Evolutionary conservation across 805 yeast genomes (phyloP).

Genomic region (Ascoidea rubescens): DNA sequence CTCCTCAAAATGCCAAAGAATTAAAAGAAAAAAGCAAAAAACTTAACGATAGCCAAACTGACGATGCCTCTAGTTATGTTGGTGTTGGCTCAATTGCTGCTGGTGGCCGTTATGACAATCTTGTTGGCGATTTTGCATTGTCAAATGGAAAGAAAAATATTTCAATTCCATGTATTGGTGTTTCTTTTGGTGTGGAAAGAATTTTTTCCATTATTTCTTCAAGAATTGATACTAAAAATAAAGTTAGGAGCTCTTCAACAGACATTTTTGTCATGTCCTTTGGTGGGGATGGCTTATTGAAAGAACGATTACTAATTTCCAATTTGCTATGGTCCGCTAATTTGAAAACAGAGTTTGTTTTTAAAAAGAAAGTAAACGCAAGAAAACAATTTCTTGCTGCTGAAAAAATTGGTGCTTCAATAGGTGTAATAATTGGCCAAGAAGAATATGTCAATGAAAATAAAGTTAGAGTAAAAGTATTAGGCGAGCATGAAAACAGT

Average conservation of each 20-base stretch:
- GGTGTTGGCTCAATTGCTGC: slow-evolving; percentile 99
- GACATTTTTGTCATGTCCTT: slow-evolving; percentile 96
- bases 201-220: slow-evolving; percentile 80
- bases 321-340: slow-evolving; percentile 79
- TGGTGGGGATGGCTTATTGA: slow-evolving; percentile 94
- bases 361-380: slow-evolving; percentile 86
- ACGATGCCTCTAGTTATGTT: slow-evolving; percentile 91
- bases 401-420: slow-evolving; percentile 80
- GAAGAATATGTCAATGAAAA: slow-evolving; percentile 75
- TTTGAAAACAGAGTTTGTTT: slow-evolving; percentile 81
- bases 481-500: slow-evolving; percentile 79
- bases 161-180: slow-evolving; percentile 93
- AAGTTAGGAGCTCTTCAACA: slow-evolving; percentile 70
- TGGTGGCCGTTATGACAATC: slow-evolving; percentile 95
- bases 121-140: slow-evolving; percentile 89
- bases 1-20: slow-evolving; percentile 69
- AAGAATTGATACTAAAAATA: slow-evolving; percentile 47
- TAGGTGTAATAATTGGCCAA: slow-evolving; percentile 90
- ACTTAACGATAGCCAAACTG: slow-evolving; percentile 34
- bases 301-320: slow-evolving; percentile 82
- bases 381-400: slow-evolving; percentile 98
- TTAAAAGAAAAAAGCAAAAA: slow-evolving; percentile 35
- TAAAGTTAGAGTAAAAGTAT: slow-evolving; percentile 68
- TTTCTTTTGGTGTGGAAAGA: slow-evolving; percentile 95
- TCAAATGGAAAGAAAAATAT: slow-evolving; percentile 66